Evolutionary conservation across 129 eudicot species (phyloP).

Genomic region (Artemisia tridentata): DNA sequence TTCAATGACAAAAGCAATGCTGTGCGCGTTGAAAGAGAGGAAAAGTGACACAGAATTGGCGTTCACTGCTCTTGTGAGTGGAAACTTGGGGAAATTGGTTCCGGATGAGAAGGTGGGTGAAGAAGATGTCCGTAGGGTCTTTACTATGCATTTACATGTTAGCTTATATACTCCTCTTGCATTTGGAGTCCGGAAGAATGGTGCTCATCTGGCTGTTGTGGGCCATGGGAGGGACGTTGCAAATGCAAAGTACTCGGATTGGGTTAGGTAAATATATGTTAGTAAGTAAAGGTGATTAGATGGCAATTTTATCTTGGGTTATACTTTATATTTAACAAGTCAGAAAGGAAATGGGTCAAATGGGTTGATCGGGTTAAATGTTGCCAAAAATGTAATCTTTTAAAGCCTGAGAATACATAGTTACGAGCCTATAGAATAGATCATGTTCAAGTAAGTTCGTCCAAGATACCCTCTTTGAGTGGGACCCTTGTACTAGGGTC

Average conservation of each 20-base stretch:
- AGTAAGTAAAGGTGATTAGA: neutral
- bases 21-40: conserved; percentile 42
- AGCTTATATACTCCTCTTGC: conserved; percentile 58
- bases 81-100: conserved; percentile 45
- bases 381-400: too few species aligned
- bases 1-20: conserved; percentile 57
- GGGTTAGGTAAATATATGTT: conserved; percentile 64
- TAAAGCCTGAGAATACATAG: too few species aligned
- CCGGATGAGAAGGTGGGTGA: conserved; percentile 31
- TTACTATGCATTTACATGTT: conserved; percentile 63
- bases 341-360: neutral
- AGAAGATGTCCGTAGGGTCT: conserved; percentile 34
- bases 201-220: conserved; percentile 75
- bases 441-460: too few species aligned
- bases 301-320: neutral
- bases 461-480: too few species aligned
- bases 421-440: too few species aligned
- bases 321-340: neutral
- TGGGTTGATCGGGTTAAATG: neutral
- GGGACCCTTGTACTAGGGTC: too few species aligned
- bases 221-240: conserved; percentile 66
- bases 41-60: conserved; percentile 58
- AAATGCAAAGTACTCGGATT: conserved; percentile 81
- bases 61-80: conserved; percentile 62
- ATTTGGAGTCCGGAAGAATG: conserved; percentile 50